These are phyloP conservation scores for Flaveria bidentis DNA, from an alignment of 129 eudicot species.

Conservation along the genomic window DNA sequence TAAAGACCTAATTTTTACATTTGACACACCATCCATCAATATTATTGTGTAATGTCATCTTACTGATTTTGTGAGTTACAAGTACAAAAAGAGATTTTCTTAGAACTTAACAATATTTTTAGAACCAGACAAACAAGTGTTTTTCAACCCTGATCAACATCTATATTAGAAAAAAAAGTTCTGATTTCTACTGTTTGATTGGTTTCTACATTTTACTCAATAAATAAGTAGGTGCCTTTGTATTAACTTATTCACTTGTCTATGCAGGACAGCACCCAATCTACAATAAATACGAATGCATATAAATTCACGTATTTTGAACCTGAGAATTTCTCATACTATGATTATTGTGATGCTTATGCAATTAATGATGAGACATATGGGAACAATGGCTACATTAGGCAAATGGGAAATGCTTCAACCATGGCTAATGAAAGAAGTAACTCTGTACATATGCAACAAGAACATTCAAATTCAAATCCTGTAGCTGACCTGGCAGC, in stretches of 20 bases:
- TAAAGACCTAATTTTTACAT: no score
- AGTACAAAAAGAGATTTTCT: no score
- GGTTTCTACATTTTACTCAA: background rate
- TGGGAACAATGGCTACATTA: constrained; percentile 43
- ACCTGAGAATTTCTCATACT: constrained; percentile 68
- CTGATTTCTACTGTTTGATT: constrained; percentile 9
- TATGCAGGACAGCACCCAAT: constrained; percentile 69
- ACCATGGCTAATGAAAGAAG: constrained; percentile 47
- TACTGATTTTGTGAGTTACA: background rate
- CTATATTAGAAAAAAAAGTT: background rate
- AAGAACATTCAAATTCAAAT: constrained; percentile 44
- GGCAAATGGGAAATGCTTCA: constrained; percentile 48
- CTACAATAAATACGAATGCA: constrained; percentile 54
- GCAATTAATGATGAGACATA: constrained; percentile 44
- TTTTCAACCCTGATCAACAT: constrained; percentile 3
- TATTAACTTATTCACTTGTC: background rate
- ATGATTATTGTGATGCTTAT: constrained; percentile 58
- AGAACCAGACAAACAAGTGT: no score
- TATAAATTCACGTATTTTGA: constrained; percentile 77
- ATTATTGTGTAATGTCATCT: background rate
- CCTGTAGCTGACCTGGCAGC: constrained; percentile 42
- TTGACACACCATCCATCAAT: background rate
- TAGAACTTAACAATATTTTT: no score
- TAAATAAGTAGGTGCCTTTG: background rate
- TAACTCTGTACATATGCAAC: constrained; percentile 44